phyloP scores from a whole-genome alignment of 2,329 filamentous ascomycete species.

The Ophiostoma novo-ulmi region DNA sequence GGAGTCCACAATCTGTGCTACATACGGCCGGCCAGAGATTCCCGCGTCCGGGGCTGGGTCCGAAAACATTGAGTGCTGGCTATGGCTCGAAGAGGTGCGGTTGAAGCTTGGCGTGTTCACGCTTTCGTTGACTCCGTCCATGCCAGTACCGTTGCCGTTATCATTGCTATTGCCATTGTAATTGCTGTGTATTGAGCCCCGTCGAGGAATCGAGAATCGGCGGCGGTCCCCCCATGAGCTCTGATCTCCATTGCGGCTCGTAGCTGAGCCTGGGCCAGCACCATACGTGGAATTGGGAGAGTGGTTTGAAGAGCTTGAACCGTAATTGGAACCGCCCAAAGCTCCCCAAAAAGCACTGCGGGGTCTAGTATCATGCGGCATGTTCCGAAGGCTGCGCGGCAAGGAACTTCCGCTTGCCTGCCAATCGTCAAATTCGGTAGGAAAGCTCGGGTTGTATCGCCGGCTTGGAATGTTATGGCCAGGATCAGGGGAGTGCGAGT shows the following conservation, averaged over 20 bases:
- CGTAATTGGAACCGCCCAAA: not conserved
- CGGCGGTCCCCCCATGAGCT: not conserved
- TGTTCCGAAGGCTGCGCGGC: not conserved
- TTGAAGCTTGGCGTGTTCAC: not conserved
- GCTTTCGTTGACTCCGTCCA: not conserved
- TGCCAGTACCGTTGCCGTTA: not conserved
- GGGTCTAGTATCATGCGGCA: not conserved
- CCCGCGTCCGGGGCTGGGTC: not conserved
- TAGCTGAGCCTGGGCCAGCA: not conserved
- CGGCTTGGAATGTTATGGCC: slow-evolving; percentile 5
- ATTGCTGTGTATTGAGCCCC: not conserved
- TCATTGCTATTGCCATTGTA: not conserved
- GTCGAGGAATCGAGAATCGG: not conserved
- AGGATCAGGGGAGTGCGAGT: slow-evolving; percentile 26
- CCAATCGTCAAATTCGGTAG: not conserved
- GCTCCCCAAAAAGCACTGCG: not conserved
- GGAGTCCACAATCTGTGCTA: not conserved
- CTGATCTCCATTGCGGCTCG: not conserved
- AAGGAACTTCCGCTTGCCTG: not conserved
- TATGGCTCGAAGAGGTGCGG: not conserved
- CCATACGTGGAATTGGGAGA: no score
- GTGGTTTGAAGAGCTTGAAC: not conserved
- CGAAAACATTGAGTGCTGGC: not conserved
- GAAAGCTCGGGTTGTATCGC: slow-evolving; percentile 13
- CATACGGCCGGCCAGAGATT: not conserved